Evolutionary conservation across 2,329 filamentous ascomycete genomes (phyloP).

Genomic region (Pseudogymnoascus sp.): DNA sequence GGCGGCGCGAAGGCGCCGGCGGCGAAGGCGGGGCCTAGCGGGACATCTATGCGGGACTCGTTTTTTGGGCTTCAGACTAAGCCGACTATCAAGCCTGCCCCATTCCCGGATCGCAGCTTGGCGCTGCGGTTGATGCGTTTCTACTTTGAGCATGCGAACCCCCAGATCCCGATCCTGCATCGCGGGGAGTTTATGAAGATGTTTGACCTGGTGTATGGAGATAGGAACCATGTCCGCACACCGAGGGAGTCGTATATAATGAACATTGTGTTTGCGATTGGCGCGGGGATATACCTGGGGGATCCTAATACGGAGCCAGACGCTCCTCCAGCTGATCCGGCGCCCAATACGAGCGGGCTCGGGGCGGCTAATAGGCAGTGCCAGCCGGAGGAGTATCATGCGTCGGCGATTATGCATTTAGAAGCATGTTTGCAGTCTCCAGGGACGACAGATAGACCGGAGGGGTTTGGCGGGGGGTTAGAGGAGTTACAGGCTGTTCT

Average conservation of each 20-base stretch:
- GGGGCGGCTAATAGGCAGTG: conserved; percentile 44
- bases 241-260: conserved; percentile 84
- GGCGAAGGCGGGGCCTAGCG: conserved; percentile 35
- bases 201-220: conserved; percentile 73
- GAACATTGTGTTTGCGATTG: conserved; percentile 96
- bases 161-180: conserved; percentile 89
- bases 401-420: conserved; percentile 84
- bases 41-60: conserved; percentile 84
- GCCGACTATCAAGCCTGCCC: conserved; percentile 75
- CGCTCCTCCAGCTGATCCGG: conserved; percentile 12
- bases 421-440: conserved; percentile 72
- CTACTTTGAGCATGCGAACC: conserved; percentile 95
- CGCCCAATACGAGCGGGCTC: conserved; percentile 23
- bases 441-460: conserved; percentile 41
- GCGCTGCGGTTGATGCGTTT: conserved; percentile 67
- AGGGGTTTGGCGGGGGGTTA: conserved; percentile 74
- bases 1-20: conserved; percentile 40
- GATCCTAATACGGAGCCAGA: conserved; percentile 43
- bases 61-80: conserved; percentile 96
- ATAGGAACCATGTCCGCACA: conserved; percentile 55
- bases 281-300: conserved; percentile 82
- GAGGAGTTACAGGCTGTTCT: conserved; percentile 93
- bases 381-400: conserved; percentile 93
- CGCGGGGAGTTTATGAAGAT: conserved; percentile 82
- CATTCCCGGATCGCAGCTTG: conserved; percentile 72